Conservation (phyloP, 306 rosid genomes). For the Prunus davidiana region DNA sequence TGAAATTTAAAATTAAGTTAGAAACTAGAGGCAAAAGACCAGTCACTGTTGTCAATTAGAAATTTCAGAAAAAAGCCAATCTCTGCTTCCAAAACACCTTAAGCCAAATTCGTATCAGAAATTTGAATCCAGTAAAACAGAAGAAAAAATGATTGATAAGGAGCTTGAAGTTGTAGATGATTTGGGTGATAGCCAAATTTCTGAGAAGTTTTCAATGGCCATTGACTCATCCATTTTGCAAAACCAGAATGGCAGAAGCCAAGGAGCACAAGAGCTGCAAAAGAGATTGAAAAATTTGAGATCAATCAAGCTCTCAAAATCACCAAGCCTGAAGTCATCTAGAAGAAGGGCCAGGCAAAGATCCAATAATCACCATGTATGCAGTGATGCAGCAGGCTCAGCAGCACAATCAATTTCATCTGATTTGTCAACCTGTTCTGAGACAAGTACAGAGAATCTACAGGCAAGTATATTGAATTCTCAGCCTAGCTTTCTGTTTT, state of each 20-base stretch:
- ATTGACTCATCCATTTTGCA: constrained; percentile 23
- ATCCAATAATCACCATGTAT: constrained; percentile 27
- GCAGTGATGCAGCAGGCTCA: constrained; percentile 21
- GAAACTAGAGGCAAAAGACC: background rate
- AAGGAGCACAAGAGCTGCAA: constrained; percentile 34
- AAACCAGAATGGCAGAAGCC: constrained; percentile 16
- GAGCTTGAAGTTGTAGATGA: constrained; percentile 22
- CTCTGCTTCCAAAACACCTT: background rate
- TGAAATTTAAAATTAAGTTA: background rate
- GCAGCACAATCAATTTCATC: constrained; percentile 25
- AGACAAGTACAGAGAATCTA: constrained; percentile 42
- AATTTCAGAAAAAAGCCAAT: background rate
- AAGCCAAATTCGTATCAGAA: background rate
- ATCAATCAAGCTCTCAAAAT: constrained; percentile 55
- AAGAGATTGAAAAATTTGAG: constrained; percentile 54
- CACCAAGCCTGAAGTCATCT: constrained; percentile 47
- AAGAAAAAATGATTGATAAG: constrained; percentile 13
- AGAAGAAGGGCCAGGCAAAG: constrained; percentile 31
- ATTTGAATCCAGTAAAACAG: background rate
- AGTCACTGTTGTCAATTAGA: constrained; percentile 11
- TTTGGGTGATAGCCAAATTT: constrained; percentile 3
- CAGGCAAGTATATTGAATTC: constrained; percentile 43
- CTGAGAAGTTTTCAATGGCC: constrained; percentile 27
- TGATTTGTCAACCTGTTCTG: constrained; percentile 36
- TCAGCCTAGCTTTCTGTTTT: background rate